A percentile compares a stretch with the other conserved stretches of the same genome.
Evolutionary conservation across 352 stramenopile species (phyloP).

Genomic region (Globisporangium uncinulatum): DNA sequence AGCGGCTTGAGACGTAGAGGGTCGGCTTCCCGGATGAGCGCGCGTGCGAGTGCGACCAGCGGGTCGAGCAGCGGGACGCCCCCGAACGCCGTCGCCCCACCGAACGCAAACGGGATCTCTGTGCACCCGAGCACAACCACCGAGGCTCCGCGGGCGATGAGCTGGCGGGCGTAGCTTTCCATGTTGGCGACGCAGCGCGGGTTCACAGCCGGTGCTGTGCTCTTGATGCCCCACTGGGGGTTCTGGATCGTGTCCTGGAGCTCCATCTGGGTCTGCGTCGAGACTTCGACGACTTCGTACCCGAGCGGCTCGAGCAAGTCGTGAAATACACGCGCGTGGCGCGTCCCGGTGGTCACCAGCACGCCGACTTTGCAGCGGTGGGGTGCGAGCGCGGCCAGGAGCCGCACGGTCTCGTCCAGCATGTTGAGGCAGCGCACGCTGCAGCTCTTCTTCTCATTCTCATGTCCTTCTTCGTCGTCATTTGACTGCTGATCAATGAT

Average conservation of each 20-base stretch:
- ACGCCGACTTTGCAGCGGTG: constrained; percentile 23
- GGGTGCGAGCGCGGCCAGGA: constrained; percentile 27
- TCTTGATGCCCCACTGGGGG: constrained; percentile 51
- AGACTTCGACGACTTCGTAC: constrained; percentile 34
- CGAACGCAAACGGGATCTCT: constrained; percentile 46
- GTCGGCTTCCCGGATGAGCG: constrained; percentile 45
- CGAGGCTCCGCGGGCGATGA: constrained; percentile 27
- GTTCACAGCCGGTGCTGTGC: constrained; percentile 28
- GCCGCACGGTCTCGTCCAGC: constrained; percentile 30
- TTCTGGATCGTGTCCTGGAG: constrained; percentile 50
- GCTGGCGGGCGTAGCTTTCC: constrained; percentile 25
- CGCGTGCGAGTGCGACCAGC: constrained; percentile 36
- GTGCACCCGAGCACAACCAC: constrained; percentile 45
- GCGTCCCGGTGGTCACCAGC: constrained; percentile 40
- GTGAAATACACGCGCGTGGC: constrained; percentile 28
- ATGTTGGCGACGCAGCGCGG: constrained; percentile 35
- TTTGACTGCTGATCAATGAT: not conserved
- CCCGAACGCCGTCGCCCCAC: constrained; percentile 20
- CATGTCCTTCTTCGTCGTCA: not conserved
- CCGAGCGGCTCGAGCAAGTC: constrained; percentile 35
- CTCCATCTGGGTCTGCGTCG: constrained; percentile 22
- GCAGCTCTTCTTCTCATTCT: not conserved
- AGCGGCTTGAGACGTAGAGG: constrained; percentile 33
- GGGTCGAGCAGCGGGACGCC: constrained; percentile 35
- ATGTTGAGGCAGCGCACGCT: constrained; percentile 35